A percentile compares a stretch with the other conserved stretches of the same genome.
Evolutionary conservation across 352 stramenopile genomes (phyloP).

Genomic region (Phytophthora colocasiae): DNA sequence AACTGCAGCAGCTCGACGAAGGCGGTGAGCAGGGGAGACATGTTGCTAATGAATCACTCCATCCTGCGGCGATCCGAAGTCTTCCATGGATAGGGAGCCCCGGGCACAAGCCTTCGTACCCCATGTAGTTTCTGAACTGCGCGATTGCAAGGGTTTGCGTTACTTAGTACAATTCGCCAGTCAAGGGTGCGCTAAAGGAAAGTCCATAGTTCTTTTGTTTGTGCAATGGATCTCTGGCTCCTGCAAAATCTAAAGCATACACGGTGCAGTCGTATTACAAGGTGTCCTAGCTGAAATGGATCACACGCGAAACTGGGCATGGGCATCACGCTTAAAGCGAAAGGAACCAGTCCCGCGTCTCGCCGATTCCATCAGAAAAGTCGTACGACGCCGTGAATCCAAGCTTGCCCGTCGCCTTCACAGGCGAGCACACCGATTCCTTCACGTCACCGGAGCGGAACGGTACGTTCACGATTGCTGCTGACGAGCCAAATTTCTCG

Average conservation of each 20-base stretch:
- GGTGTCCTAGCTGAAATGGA: slow-evolving; percentile 18
- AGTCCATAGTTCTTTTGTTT: slow-evolving; percentile 11
- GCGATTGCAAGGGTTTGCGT: neutral
- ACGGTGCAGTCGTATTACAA: slow-evolving; percentile 20
- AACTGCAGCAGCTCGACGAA: neutral
- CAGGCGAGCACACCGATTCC: slow-evolving; percentile 77
- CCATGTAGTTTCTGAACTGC: slow-evolving; percentile 13
- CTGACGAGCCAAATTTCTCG: slow-evolving; percentile 71
- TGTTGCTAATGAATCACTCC: slow-evolving; percentile 9
- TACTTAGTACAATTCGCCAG: too few species aligned
- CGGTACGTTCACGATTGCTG: slow-evolving; percentile 69
- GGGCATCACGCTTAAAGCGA: slow-evolving; percentile 30
- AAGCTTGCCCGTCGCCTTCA: slow-evolving; percentile 72
- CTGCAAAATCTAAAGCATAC: slow-evolving; percentile 38
- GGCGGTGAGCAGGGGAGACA: slow-evolving; percentile 16
- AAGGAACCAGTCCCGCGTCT: slow-evolving; percentile 85
- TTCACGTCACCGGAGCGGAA: slow-evolving; percentile 84
- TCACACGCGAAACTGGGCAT: neutral
- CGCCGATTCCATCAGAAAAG: slow-evolving; percentile 69
- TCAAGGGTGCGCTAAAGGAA: neutral
- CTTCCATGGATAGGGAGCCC: neutral
- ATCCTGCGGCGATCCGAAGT: neutral
- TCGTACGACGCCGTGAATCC: slow-evolving; percentile 76
- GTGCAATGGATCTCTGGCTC: slow-evolving; percentile 10
- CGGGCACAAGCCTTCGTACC: neutral